Conservation (phyloP, 441 rosid genomes). For the Pelargonium myrrhifolium region DNA sequence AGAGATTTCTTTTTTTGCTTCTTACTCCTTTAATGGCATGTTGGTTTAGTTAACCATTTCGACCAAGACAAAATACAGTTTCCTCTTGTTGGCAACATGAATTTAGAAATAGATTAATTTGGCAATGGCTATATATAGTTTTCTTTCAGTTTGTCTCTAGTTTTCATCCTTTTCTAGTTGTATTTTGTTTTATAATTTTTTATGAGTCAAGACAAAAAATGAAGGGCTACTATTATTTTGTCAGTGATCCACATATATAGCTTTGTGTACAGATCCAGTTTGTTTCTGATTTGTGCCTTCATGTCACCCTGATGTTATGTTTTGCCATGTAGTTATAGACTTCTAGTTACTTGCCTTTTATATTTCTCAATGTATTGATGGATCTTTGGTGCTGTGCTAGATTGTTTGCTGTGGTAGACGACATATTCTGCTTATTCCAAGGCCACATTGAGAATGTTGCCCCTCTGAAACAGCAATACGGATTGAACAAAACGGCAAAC, state of each 20-base stretch:
- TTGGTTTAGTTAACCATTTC: background rate
- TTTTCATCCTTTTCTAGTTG: background rate
- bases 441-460: constrained; percentile 87
- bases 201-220: background rate
- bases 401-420: constrained; percentile 83
- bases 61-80: background rate
- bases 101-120: background rate
- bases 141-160: background rate
- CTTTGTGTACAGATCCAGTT: background rate
- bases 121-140: background rate
- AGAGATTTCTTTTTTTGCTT: background rate
- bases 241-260: background rate
- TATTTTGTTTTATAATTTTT: too few relatives aligned
- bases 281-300: too few relatives aligned
- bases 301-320: background rate
- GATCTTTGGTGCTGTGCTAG: constrained; percentile 26
- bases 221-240: background rate
- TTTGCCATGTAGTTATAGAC: background rate
- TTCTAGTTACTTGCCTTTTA: background rate
- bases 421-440: constrained; percentile 92
- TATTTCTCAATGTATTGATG: background rate
- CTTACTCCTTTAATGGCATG: background rate
- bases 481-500: constrained; percentile 72
- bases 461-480: constrained; percentile 85
- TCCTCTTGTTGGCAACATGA: background rate